phyloP scores from a whole-genome alignment of 257 asterid species.

The Gynochthodes officinalis region DNA sequence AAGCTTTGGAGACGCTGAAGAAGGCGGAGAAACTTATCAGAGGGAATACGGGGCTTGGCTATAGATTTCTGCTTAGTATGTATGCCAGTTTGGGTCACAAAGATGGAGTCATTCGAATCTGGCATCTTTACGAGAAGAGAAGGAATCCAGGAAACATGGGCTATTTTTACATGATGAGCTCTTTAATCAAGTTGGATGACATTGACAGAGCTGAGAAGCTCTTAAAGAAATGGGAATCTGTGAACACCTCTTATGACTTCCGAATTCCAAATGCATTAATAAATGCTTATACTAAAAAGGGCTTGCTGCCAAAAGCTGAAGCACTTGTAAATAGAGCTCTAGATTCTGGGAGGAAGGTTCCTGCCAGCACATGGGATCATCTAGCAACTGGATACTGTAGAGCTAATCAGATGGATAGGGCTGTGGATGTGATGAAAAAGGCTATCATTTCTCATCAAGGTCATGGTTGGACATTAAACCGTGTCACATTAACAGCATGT shows the following conservation, averaged over 20 bases:
- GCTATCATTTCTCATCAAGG: background rate
- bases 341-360: conserved; percentile 10
- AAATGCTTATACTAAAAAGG: conserved; percentile 12
- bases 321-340: conserved; percentile 4
- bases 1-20: conserved; percentile 18
- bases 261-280: conserved; percentile 15
- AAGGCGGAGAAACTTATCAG: conserved; percentile 12
- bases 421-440: conserved; percentile 13
- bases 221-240: conserved; percentile 16
- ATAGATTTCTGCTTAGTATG: conserved; percentile 15
- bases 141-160: background rate
- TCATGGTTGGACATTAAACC: conserved; percentile 7
- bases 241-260: conserved; percentile 5
- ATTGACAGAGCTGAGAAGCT: conserved; percentile 20
- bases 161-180: conserved; percentile 13
- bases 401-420: conserved; percentile 23
- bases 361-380: conserved; percentile 19
- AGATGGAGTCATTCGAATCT: conserved; percentile 11
- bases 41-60: background rate
- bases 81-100: conserved; percentile 19
- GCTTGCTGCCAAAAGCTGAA: conserved; percentile 17
- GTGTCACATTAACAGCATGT: background rate
- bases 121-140: conserved; percentile 13
- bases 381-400: conserved; percentile 12
- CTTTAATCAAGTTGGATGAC: conserved; percentile 17